Evolutionary conservation across 495 filamentous ascomycete genomes (phyloP), one percentile per base, ranked within the genome.

Genomic region (Viridothelium virens): DNA sequence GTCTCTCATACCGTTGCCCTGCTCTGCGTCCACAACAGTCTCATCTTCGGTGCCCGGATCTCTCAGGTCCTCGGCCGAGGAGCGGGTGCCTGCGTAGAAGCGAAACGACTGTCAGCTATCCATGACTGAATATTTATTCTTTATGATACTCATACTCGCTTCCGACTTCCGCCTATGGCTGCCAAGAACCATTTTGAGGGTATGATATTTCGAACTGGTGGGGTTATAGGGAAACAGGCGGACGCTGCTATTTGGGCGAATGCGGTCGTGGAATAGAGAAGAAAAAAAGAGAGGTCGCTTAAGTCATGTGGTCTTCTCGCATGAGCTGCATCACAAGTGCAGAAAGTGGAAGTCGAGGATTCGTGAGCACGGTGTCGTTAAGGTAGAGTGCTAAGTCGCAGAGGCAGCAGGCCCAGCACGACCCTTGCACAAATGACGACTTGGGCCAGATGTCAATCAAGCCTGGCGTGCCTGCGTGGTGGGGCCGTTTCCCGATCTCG

Each of bases 21-120:
- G 86, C 36, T 89, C 88, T 39, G 88, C 80, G 76, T 92, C 90
- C 64, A 93, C 87, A 47, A 89, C 79, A 50, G 84, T 88, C 74
- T 95, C 91, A 74, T 95, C 91, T 61, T 95, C 86, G 31, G 53
- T 31, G 62, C 78, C 80, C 64, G 76, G 77, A 48, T 62, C 66
- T 46, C 66, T 46, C 33, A 72, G 69, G 63, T 85, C 83, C 41
- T 87, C 85, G 68, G 73, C 72, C 10, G 84, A 85, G n/a, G 83
- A 85, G 69, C 80, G 79, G 70, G 73, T 79, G 72, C 82, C 82
- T 83, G 74, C 63, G 67, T 3, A 31, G 10, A 36, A 37, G 14
- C 48, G 38, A 56, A 18, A 16, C 10, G 18, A 12, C 37, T 38
- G 63, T 66, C 64, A 66, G 63, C 59, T 33, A 36, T 18, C 37